phyloP scores from a whole-genome alignment of 139 green algal genomes.

The Chara braunii region DNA sequence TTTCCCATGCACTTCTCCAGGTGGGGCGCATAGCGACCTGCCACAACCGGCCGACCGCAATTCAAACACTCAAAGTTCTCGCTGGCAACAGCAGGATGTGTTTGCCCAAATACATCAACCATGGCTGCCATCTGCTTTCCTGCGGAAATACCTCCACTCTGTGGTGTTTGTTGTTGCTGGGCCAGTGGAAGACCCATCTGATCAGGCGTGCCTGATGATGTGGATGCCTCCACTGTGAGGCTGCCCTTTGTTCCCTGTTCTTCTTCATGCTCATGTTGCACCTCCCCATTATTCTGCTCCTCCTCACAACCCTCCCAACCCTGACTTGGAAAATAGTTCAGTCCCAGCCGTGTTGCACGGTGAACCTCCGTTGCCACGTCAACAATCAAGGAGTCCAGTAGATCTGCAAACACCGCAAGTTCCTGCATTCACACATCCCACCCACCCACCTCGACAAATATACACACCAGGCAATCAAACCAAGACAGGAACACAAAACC shows the following conservation, averaged over 20 bases:
- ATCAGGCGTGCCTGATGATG: no score
- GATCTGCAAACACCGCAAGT: slow-evolving; percentile 41
- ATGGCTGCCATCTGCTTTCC: slow-evolving; percentile 31
- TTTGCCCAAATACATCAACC: slow-evolving; percentile 66
- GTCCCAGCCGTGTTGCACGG: slow-evolving; percentile 37
- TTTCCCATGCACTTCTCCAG: slow-evolving; percentile 76
- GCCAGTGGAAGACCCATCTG: neutral
- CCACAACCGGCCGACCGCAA: slow-evolving; percentile 57
- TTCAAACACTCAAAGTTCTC: slow-evolving; percentile 62
- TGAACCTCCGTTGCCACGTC: slow-evolving; percentile 60
- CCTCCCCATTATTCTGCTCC: neutral
- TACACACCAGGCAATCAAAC: no score
- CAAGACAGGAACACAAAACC: no score
- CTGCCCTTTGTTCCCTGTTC: no score
- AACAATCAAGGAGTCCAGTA: slow-evolving; percentile 50
- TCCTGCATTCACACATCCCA: slow-evolving; percentile 32
- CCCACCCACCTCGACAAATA: neutral
- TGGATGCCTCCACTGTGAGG: no score
- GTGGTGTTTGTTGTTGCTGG: neutral
- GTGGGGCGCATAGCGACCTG: slow-evolving; percentile 67
- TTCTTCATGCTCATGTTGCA: no score
- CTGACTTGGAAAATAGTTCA: neutral
- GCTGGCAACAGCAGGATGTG: slow-evolving; percentile 59
- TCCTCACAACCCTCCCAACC: neutral
- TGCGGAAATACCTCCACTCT: neutral